Evolutionary conservation across 2,329 filamentous ascomycete genomes (phyloP), one percentile per base, ranked within the genome.

Genomic region (Byssoonygena ceratinophila): DNA sequence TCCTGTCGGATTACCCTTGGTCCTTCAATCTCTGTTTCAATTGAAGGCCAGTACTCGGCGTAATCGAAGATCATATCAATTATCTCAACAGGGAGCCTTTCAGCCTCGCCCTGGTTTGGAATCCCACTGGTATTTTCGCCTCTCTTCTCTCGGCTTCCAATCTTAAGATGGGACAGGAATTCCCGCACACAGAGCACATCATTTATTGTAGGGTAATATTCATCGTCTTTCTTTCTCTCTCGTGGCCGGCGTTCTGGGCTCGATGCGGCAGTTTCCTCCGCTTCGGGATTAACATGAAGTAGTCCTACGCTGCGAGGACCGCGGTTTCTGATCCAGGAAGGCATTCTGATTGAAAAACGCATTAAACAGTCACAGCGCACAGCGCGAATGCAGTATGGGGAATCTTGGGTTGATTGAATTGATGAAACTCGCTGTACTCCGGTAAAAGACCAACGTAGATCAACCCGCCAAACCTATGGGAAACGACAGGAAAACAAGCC

Each of bases 31-130:
- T 20, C 51, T 27, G 54, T 50, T 44, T 55, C 54, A 37, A 59
- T 51, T 12, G 56, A 60, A 4, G 59, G 57, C 60, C 60, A 62
- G 43, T 62, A 62, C 37, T 62, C 68, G 1, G 68, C 68, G 25
- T 59, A 60, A 54, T 71, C 68, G 31, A 71, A 52, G 39, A 70
- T 70, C 55, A 67, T 57, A 59, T 71, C 68, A 23, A 69, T 59
- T 29, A 71, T 59, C 46, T 71, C 68, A n/a, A 57, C 53, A 0
- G 68, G 68, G 1, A 71, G 54, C 8, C 60, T 57, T 16, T 54
- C 57, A 3, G 47, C 34, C 6, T 34, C 22, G 32, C 32, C 36
- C 6, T 27, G 23, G 7, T 8, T 18, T 32, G 16, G 25, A 41
- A 20, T 7, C n/a, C 36, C 36, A 20, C 27, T 25, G 6, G 20